Evolutionary conservation across 768 basidiomycete species (phyloP), one percentile per base, ranked within the genome.

Genomic region (Postia placenta): DNA sequence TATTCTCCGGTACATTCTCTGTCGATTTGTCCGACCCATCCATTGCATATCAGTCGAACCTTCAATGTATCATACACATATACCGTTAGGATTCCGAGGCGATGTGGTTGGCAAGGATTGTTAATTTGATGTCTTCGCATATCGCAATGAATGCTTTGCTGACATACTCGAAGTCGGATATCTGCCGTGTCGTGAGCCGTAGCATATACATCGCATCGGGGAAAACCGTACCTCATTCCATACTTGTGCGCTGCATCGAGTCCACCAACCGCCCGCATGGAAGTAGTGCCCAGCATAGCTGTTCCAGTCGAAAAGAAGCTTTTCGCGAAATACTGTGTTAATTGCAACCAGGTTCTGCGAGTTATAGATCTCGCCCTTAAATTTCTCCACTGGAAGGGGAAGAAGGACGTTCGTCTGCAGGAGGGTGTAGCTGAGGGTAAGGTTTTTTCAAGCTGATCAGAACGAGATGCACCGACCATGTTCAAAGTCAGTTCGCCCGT

Each of bases 401-500:
- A 76, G 62, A 35, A 59, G 65, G 45, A 76, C 71, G 19, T 71
- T 74, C 19, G 67, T 61, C 72, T 73, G 30, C 2, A n/a, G 4
- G n/a, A n/a, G n/a, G n/a, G n/a, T n/a, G n/a, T n/a, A n/a, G n/a
- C n/a, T n/a, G n/a, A n/a, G n/a, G n/a, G n/a, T n/a, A n/a, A n/a
- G n/a, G n/a, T 24, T 25, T 14, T 36, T 11, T 27, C 9, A 14
- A 2, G 4, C 11, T 38, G n/a, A 40, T 14, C 15, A n/a, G n/a
- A n/a, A n/a, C n/a, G n/a, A 42, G 17, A 27, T 22, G 20, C 12
- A 27, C 11, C 23, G 26, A 87, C 87, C 87, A 92, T 90, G 54
- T 74, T 80, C 11, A 79, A 67, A 0, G 85, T 87, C 12, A 87
- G 64, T 49, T 81, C 79, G 14, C 69, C 68, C 1, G 68, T 66